These are phyloP conservation scores for Solioccasus polychromus DNA, from an alignment of 768 basidiomycete species.

Conservation along the genomic window DNA sequence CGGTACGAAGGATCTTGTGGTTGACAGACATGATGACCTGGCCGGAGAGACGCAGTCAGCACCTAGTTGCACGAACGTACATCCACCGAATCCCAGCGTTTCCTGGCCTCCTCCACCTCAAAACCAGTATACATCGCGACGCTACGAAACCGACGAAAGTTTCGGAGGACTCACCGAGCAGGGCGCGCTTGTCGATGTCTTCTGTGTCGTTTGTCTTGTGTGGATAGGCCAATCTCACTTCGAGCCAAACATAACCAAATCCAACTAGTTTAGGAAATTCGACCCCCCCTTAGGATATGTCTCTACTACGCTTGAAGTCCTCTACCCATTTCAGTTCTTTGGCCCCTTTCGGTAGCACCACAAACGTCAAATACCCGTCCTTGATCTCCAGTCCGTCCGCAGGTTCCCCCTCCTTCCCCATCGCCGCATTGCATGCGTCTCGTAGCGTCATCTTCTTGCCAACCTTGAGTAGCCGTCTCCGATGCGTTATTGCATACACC, in stretches of 20 bases:
- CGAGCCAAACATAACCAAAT: slow-evolving; percentile 33
- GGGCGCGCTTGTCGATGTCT: slow-evolving; percentile 56
- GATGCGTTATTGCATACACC: slow-evolving; percentile 79
- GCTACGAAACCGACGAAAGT: slow-evolving; percentile 17
- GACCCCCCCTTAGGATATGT: slow-evolving; percentile 17
- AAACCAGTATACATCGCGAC: no score
- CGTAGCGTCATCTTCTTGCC: slow-evolving; percentile 86
- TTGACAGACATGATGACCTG: slow-evolving; percentile 62
- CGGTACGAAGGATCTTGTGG: slow-evolving; percentile 92
- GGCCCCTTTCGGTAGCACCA: slow-evolving; percentile 71
- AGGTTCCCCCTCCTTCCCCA: slow-evolving; percentile 54
- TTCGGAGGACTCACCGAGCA: slow-evolving; percentile 61
- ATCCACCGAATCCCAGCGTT: slow-evolving; percentile 54
- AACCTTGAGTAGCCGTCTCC: slow-evolving; percentile 80
- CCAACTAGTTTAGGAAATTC: slow-evolving; percentile 12
- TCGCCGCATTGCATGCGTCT: slow-evolving; percentile 68
- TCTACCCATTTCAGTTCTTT: slow-evolving; percentile 84
- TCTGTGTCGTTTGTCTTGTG: slow-evolving; percentile 16
- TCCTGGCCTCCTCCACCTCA: no score
- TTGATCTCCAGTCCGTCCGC: slow-evolving; percentile 82
- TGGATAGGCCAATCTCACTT: slow-evolving; percentile 5
- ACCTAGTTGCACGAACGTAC: slow-evolving; percentile 40
- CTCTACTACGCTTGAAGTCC: slow-evolving; percentile 68
- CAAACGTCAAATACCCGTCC: slow-evolving; percentile 79
- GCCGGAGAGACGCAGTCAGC: slow-evolving; percentile 32